Conservation (phyloP, 306 rosid species). For the Gleditsia sinensis region DNA sequence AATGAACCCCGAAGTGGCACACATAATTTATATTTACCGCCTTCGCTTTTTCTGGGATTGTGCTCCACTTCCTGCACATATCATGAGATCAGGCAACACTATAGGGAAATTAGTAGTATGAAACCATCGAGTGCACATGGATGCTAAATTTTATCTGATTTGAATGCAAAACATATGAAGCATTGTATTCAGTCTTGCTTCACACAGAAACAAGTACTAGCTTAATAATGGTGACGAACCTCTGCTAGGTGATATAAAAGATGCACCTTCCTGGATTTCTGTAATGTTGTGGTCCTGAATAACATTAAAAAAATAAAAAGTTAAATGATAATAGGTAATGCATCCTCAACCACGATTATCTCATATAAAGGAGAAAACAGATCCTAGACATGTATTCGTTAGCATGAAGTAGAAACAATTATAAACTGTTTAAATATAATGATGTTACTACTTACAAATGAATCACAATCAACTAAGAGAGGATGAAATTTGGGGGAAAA, state of each 20-base stretch:
- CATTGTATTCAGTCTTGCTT: not conserved
- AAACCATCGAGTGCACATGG: not conserved
- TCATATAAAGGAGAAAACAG: constrained; percentile 1
- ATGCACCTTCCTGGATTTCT: constrained; percentile 51
- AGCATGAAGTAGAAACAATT: not conserved
- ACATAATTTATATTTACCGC: too few relatives aligned
- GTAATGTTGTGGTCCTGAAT: constrained; percentile 57
- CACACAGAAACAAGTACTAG: not conserved
- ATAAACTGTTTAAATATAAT: not conserved
- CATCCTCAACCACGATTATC: constrained; percentile 6
- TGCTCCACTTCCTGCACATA: constrained; percentile 34
- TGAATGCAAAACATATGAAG: not conserved
- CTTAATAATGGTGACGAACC: constrained; percentile 44
- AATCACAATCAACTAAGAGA: not conserved
- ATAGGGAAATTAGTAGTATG: not conserved
- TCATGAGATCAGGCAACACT: not conserved
- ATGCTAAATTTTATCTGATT: constrained; percentile 10
- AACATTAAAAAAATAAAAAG: constrained; percentile 17
- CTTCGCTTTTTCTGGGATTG: constrained; percentile 33
- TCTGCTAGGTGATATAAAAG: constrained; percentile 30
- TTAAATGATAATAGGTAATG: not conserved
- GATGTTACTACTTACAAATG: not conserved
- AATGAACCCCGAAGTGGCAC: too few relatives aligned
- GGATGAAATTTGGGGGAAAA: not conserved
- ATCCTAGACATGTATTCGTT: not conserved